Percentiles rank a stretch among this genome's conserved stretches.
These are phyloP conservation scores for Beta macrorhiza DNA, from an alignment of 179 eudicot species.

Conservation along the genomic window DNA sequence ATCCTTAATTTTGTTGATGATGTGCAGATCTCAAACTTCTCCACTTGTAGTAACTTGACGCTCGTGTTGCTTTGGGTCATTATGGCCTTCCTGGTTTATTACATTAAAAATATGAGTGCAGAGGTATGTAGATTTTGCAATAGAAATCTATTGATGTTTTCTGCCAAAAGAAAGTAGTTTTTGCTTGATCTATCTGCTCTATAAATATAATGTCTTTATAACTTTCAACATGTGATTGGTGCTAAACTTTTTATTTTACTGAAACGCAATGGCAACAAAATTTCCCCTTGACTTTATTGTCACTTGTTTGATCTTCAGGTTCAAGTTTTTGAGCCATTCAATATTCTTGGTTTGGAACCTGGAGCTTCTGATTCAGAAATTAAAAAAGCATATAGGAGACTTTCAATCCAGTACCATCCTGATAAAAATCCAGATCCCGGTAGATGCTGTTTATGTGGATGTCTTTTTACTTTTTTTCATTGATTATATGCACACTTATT, in stretches of 20 bases:
- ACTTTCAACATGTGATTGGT: not conserved
- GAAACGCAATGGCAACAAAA: too few species aligned
- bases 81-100: conserved; percentile 67
- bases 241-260: not conserved
- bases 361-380: conserved; percentile 85
- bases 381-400: conserved; percentile 85
- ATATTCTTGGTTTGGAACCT: conserved; percentile 79
- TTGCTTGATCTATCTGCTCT: not conserved
- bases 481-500: not conserved
- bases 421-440: conserved; percentile 99
- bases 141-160: not conserved
- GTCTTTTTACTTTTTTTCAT: not conserved
- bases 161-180: too few species aligned
- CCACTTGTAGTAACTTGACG: conserved; percentile 78
- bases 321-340: conserved; percentile 86
- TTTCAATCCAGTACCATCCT: conserved; percentile 86
- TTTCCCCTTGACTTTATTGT: conserved; percentile 1
- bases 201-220: not conserved
- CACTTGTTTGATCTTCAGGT: conserved; percentile 36
- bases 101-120: conserved; percentile 67
- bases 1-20: conserved; percentile 8
- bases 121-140: conserved; percentile 50
- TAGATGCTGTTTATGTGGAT: conserved; percentile 33
- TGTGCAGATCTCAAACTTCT: conserved; percentile 64
- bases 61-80: conserved; percentile 80